Evolutionary conservation across 768 basidiomycete genomes (phyloP).

Genomic region (Naganishia vaughanmartiniae): DNA sequence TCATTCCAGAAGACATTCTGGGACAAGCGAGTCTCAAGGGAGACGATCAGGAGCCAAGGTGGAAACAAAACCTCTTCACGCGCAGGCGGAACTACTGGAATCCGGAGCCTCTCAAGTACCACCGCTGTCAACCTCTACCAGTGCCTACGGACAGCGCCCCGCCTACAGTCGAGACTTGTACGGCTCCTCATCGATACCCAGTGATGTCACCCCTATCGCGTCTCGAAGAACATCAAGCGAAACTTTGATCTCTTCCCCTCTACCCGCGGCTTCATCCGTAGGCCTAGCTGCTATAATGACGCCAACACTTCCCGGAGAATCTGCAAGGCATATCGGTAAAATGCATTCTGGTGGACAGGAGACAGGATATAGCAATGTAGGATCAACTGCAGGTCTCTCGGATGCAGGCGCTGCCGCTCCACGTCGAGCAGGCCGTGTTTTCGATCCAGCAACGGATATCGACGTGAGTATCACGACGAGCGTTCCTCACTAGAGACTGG

Average conservation of each 20-base stretch:
- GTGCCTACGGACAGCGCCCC: neutral
- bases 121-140: neutral
- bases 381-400: neutral
- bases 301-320: neutral
- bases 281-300: conserved; percentile 10
- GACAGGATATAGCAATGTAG: neutral
- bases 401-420: neutral
- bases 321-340: neutral
- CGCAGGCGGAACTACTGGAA: conserved; percentile 7
- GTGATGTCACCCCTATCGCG: conserved; percentile 19
- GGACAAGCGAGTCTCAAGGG: conserved; percentile 9
- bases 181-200: neutral
- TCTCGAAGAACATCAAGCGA: conserved; percentile 19
- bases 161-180: neutral
- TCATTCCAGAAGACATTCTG: neutral
- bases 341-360: neutral
- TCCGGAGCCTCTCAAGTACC: neutral
- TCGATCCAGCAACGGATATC: conserved; percentile 22
- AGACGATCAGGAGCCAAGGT: conserved; percentile 17
- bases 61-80: conserved; percentile 19
- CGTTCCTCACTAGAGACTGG: neutral
- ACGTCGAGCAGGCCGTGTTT: conserved; percentile 18
- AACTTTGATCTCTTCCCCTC: conserved; percentile 18
- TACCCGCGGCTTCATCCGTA: neutral
- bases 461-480: neutral